phyloP scores from a whole-genome alignment of 2,329 filamentous ascomycete species.

The Claviceps pazoutovae region DNA sequence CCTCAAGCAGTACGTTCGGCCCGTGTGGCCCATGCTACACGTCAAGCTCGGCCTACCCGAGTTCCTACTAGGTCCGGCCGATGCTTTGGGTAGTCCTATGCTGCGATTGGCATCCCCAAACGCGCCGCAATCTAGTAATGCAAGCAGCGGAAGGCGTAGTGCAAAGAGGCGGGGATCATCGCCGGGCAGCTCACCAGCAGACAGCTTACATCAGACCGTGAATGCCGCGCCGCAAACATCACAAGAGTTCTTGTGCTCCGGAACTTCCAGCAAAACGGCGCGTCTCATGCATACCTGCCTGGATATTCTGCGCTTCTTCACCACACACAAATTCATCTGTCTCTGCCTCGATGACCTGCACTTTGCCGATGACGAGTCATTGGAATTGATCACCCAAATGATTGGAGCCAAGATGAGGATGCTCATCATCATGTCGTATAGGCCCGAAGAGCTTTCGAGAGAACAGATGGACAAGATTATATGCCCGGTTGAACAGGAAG shows the following conservation, averaged over 20 bases:
- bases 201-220: slow-evolving; percentile 17
- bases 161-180: slow-evolving; percentile 35
- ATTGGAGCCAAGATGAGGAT: slow-evolving; percentile 66
- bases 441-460: slow-evolving; percentile 48
- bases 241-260: slow-evolving; percentile 45
- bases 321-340: slow-evolving; percentile 73
- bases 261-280: slow-evolving; percentile 48
- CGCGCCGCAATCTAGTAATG: not conserved
- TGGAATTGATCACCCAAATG: slow-evolving; percentile 72
- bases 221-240: slow-evolving; percentile 34
- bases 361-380: slow-evolving; percentile 75
- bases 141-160: slow-evolving; percentile 18
- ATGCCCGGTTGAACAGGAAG: slow-evolving; percentile 38
- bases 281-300: slow-evolving; percentile 79
- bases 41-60: slow-evolving; percentile 50
- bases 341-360: slow-evolving; percentile 83
- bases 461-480: slow-evolving; percentile 42
- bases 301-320: slow-evolving; percentile 71
- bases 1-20: slow-evolving; percentile 47
- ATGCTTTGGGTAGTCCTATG: slow-evolving; percentile 13
- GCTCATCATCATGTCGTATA: slow-evolving; percentile 66
- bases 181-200: slow-evolving; percentile 28
- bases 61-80: slow-evolving; percentile 47
- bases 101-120: slow-evolving; percentile 2
- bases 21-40: slow-evolving; percentile 51